A percentile compares a stretch with the other conserved stretches of the same genome.
These are phyloP conservation scores for Mrakia hoshinonis DNA, from an alignment of 768 basidiomycete genomes.

Conservation along the genomic window DNA sequence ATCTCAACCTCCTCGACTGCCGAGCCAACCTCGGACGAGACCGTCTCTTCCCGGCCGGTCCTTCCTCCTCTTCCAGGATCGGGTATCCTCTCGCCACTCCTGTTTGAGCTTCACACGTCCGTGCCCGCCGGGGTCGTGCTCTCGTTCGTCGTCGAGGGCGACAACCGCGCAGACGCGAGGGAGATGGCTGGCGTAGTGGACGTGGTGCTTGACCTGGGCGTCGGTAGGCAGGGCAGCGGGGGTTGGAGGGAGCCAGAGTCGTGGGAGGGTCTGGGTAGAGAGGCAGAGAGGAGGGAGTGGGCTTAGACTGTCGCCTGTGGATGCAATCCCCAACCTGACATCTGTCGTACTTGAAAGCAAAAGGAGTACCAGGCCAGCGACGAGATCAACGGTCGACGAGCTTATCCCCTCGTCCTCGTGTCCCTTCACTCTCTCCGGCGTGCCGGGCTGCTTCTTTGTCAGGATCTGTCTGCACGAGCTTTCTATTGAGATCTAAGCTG, in stretches of 20 bases:
- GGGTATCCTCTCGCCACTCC: slow-evolving; percentile 15
- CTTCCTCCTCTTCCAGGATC: slow-evolving; percentile 26
- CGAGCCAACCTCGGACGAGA: background rate
- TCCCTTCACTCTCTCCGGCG: no score
- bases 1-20: slow-evolving; percentile 9
- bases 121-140: slow-evolving; percentile 19
- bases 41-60: background rate
- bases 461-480: no score
- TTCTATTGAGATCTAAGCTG: no score
- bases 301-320: no score
- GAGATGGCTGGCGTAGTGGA: slow-evolving; percentile 23
- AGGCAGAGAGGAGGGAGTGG: slow-evolving; percentile 3
- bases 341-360: no score
- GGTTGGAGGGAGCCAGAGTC: slow-evolving; percentile 23
- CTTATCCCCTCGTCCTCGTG: no score
- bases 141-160: slow-evolving; percentile 20
- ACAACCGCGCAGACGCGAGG: slow-evolving; percentile 24
- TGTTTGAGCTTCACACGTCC: slow-evolving; percentile 8
- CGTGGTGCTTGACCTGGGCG: slow-evolving; percentile 22
- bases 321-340: no score
- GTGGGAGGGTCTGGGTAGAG: slow-evolving; percentile 23
- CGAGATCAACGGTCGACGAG: no score
- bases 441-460: no score
- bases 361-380: no score
- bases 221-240: slow-evolving; percentile 13